Percentiles rank a stretch among this genome's conserved stretches.
These are phyloP conservation scores for Gnetum montanum DNA, from an alignment of 75 land plant species.

Conservation along the genomic window DNA sequence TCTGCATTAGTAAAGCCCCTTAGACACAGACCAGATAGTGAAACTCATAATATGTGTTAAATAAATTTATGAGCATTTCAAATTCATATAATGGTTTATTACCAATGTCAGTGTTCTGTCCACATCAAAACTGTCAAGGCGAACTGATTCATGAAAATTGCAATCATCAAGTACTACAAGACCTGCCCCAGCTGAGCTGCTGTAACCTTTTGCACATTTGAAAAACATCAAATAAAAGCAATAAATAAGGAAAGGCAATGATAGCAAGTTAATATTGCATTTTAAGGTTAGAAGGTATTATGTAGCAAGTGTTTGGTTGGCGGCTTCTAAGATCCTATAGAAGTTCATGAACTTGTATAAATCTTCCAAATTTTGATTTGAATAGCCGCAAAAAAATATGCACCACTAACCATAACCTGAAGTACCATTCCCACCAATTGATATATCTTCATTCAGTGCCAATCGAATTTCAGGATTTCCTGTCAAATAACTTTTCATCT, in stretches of 20 bases:
- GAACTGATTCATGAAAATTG: constrained; percentile 96
- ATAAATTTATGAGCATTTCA: neutral
- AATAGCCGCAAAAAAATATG: too few species aligned
- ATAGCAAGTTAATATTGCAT: too few species aligned
- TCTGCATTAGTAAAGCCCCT: constrained; percentile 29
- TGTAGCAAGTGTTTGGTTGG: too few species aligned
- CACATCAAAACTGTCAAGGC: constrained; percentile 85
- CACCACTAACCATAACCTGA: constrained; percentile 40
- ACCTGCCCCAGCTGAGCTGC: constrained; percentile 74
- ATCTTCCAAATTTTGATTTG: too few species aligned
- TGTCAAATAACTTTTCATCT: constrained; percentile 95
- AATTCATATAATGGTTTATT: constrained; percentile 5
- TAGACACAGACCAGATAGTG: neutral
- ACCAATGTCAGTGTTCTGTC: constrained; percentile 83
- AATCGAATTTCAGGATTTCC: constrained; percentile 94
- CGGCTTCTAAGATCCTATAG: too few species aligned
- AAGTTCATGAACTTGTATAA: too few species aligned
- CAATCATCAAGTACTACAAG: constrained; percentile 89
- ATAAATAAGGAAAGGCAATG: neutral
- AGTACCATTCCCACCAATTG: constrained; percentile 67
- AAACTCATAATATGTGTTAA: constrained; percentile 1
- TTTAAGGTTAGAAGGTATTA: too few species aligned
- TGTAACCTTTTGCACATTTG: constrained; percentile 37
- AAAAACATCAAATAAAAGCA: neutral
- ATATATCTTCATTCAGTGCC: constrained; percentile 88